Evolutionary conservation across 768 basidiomycete genomes (phyloP), one percentile per base, ranked within the genome.

Genomic region (Hericium rajendrae): DNA sequence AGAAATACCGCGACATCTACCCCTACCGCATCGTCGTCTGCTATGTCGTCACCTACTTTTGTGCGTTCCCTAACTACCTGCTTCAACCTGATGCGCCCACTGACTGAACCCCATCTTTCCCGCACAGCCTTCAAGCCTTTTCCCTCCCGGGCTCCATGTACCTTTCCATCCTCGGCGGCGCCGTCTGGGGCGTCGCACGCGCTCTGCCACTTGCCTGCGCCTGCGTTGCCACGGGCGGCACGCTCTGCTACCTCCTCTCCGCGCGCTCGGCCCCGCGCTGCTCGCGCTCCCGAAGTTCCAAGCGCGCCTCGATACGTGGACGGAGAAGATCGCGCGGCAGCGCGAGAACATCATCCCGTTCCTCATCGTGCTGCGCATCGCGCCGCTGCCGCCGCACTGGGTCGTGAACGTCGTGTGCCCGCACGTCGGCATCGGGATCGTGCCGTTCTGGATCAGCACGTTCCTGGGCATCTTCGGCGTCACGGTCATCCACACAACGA

Each of bases 121-220:
- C 26, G 32, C 49, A n/a, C 66, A 95, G 94, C 72, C 77, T 97
- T 6, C 94, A 98, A 76, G 92, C 93, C 0, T 98, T 97, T 72
- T 94, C 94, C 6, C 79, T 97, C 13, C 94, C 95, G 0, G 94
- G 94, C 1, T 95, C 93, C 46, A 95, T 98, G 94, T 98, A 98
- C 68, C 82, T 98, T 51, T 93, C 93, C 54, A 97, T 98, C 65
- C 83, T 97, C 12, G 94, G 90, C 18, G 95, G 95, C 38, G 95
- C 95, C 0, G 88, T 97, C 3, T 98, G 93, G 85, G 94, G 94
- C 40, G 85, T 95, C 28, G 72, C 89, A 2, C 73, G 84, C 11
- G 94, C 94, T 0, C 78, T 97, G 4, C 87, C 90, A 4, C 79
- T 98, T n/a, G 88, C 88, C 10, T 97, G 94, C 65, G 80, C 86